Base-by-base conservation (phyloP, 352 stramenopile genomes). In the Pythium dissimile region DNA sequence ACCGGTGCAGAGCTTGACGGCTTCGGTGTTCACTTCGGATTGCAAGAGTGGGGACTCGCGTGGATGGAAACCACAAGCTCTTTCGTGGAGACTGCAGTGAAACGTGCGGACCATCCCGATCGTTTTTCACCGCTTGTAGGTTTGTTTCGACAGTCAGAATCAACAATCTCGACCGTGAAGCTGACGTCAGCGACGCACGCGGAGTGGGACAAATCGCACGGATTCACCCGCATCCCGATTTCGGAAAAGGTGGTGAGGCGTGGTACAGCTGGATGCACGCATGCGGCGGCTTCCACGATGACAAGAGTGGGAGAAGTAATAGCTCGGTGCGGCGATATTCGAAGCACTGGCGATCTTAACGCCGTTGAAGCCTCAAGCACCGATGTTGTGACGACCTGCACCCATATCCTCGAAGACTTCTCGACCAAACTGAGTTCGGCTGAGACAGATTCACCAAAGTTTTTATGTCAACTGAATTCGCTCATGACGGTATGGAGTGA, bases 331-430 rank as follows among this genome's bases (percentile, higher is more conserved):
- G 35, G 37, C 10, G 31, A 54, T 5, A 15, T 54, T 11, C 21
- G 32, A 21, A 20, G 20, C 5, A 55, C 58, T 7, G 30, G 38
- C 15, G 54, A 32, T 16, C 18, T 38, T 30, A 20, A 50, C 7
- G 42, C 45, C 3, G 11, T 55, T 5, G 43, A 59, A 3, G 28
- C 43, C 16, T 54, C 58, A 5, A 55, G 48, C 21, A 15, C 9
- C 4, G 34, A 51, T n/a, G 31, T 54, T 11, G 16, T 42, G 16
- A 31, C 26, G 6, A 48, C 21, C 9, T 76, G 88, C 44, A 61
- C 55, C 13, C 49, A 64, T 7, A 44, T 89, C 18, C 16, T 89
- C n/a, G 57, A 60, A 10, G 65, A 80, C 37, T 61, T 86, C 28
- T 71, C 62, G 13, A 66, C 32, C 38, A 75, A 64, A 21, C 28